These are phyloP conservation scores for Trichoderma atrobrunneum DNA, from an alignment of 2,329 filamentous ascomycete genomes.

Conservation along the genomic window DNA sequence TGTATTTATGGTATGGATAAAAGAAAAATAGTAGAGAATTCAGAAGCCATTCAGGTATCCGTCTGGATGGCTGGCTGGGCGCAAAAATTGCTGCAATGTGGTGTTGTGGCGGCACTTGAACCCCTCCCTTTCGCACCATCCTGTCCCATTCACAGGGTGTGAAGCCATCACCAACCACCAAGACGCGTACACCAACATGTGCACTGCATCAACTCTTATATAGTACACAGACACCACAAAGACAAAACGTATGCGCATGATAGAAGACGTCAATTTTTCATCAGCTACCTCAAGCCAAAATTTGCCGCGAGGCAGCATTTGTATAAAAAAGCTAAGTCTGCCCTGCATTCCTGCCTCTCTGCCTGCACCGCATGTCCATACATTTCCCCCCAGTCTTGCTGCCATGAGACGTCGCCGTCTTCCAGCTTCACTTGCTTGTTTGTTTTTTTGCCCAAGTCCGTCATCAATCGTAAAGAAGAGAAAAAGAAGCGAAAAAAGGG, in stretches of 20 bases:
- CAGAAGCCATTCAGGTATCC: background rate
- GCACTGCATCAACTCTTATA: background rate
- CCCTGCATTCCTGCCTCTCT: background rate
- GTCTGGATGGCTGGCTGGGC: fast-evolving
- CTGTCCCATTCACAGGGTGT: background rate
- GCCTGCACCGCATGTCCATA: background rate
- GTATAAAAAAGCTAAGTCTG: slow-evolving; percentile 32
- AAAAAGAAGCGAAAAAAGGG: background rate
- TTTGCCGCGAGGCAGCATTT: slow-evolving; percentile 50
- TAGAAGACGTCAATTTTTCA: background rate
- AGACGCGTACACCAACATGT: background rate
- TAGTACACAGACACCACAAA: too few species aligned
- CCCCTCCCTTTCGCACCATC: background rate
- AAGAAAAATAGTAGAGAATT: background rate
- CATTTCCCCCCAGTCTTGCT: background rate
- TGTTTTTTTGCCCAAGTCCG: background rate
- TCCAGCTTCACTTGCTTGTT: background rate
- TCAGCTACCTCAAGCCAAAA: slow-evolving; percentile 28
- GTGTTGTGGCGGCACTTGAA: background rate
- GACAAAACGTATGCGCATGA: background rate
- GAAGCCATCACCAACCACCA: slow-evolving; percentile 6
- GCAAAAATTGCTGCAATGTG: background rate
- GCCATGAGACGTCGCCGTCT: slow-evolving; percentile 11
- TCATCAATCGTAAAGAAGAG: slow-evolving; percentile 21
- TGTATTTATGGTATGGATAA: too few species aligned